Evolutionary conservation across 2,329 filamentous ascomycete genomes (phyloP).

Genomic region (Neopestalotiopsis clavispora): DNA sequence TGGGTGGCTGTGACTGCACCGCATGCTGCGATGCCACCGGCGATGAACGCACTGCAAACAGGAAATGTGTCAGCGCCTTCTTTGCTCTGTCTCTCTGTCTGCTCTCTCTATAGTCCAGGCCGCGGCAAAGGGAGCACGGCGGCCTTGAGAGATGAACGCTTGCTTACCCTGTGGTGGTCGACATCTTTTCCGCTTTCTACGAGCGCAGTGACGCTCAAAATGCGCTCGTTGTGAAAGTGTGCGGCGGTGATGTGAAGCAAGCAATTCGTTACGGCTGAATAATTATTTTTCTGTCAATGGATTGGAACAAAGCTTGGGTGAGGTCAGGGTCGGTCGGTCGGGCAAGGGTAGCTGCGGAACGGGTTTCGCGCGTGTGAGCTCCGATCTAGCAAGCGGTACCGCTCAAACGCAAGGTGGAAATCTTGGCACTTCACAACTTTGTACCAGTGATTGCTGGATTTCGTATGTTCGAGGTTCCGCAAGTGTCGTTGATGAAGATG

Average conservation of each 20-base stretch:
- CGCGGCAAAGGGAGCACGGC: not conserved
- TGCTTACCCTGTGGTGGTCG: constrained; percentile 15
- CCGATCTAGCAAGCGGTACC: constrained; percentile 6
- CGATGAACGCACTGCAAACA: constrained; percentile 77
- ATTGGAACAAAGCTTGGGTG: not conserved
- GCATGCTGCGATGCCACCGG: constrained; percentile 94
- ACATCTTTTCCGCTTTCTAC: constrained; percentile 14
- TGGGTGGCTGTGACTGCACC: constrained; percentile 97
- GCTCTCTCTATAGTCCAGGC: not conserved
- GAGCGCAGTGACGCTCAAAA: not conserved
- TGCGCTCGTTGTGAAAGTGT: not conserved
- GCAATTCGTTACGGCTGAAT: constrained; percentile 13
- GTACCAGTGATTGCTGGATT: too few relatives aligned
- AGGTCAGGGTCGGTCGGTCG: not conserved
- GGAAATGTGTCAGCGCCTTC: not conserved
- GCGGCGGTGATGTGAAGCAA: not conserved
- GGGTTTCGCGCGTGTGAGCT: constrained; percentile 3
- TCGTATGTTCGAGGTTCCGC: too few relatives aligned
- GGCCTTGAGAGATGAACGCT: not conserved
- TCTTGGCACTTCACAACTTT: not conserved
- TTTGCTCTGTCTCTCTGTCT: not conserved
- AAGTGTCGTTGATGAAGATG: not conserved
- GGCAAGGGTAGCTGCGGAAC: constrained; percentile 13
- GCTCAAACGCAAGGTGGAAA: not conserved
- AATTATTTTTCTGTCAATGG: not conserved